Percentiles rank a stretch among this genome's conserved stretches.
Evolutionary conservation across 176 grass and related monocot genomes (phyloP).

Genomic region (Eleusine coracana): DNA sequence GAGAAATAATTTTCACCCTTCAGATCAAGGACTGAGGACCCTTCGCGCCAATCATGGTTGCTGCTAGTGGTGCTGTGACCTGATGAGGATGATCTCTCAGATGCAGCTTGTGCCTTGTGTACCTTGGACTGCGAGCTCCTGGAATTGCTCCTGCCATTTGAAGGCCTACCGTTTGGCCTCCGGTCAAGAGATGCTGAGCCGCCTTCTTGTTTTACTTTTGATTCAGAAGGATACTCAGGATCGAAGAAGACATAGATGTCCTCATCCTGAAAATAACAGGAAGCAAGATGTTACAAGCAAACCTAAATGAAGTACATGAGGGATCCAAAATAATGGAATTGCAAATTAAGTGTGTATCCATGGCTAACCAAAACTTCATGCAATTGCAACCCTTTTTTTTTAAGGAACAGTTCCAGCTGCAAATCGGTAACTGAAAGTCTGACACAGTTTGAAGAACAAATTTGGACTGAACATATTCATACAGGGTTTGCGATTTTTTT

Average conservation of each 20-base stretch:
- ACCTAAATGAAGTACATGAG: not conserved
- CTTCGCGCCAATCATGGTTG: constrained; percentile 81
- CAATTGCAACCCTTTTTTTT: not conserved
- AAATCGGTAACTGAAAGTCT: not conserved
- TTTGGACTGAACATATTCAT: not conserved
- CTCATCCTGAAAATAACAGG: constrained; percentile 70
- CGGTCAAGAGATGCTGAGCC: constrained; percentile 52
- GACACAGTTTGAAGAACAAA: not conserved
- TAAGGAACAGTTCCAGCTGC: not conserved
- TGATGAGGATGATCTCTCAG: constrained; percentile 55
- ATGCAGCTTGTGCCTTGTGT: constrained; percentile 50
- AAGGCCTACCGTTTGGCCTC: constrained; percentile 53
- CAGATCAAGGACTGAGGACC: constrained; percentile 92
- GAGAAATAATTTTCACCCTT: constrained; percentile 99
- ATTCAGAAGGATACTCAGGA: constrained; percentile 86
- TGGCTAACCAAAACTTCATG: not conserved
- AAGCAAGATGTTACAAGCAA: constrained; percentile 12
- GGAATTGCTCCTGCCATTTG: constrained; percentile 66
- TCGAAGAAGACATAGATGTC: constrained; percentile 99
- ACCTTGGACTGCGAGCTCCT: constrained; percentile 56
- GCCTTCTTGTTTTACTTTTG: constrained; percentile 73
- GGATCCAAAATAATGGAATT: not conserved
- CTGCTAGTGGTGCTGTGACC: constrained; percentile 45
- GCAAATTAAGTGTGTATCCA: not conserved
- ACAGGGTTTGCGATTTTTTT: not conserved